phyloP scores from a whole-genome alignment of 176 grass and related monocot species.

The Carex myosuroides region DNA sequence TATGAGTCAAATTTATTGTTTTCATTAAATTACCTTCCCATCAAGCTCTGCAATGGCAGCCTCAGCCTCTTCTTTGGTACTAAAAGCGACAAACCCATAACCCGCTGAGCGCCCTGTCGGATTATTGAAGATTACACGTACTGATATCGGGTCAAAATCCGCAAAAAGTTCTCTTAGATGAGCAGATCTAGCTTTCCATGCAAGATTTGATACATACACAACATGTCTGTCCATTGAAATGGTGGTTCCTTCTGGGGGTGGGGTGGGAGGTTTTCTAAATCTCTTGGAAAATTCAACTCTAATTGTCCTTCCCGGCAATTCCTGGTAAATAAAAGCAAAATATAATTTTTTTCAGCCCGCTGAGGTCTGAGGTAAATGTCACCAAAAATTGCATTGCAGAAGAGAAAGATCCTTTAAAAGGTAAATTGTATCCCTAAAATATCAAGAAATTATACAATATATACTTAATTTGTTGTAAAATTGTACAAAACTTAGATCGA shows the following conservation, averaged over 20 bases:
- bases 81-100: slow-evolving; percentile 88
- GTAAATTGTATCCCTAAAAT: neutral
- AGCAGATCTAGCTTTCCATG: slow-evolving; percentile 68
- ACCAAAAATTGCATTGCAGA: neutral
- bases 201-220: slow-evolving; percentile 91
- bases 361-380: neutral
- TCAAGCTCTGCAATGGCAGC: slow-evolving; percentile 67
- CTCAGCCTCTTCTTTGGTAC: slow-evolving; percentile 65
- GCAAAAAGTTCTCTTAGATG: slow-evolving; percentile 70
- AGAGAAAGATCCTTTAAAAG: neutral
- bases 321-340: slow-evolving; percentile 33
- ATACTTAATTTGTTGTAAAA: neutral
- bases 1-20: neutral
- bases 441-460: neutral
- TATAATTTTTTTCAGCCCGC: neutral
- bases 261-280: slow-evolving; percentile 62
- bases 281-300: slow-evolving; percentile 74
- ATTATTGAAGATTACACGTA: slow-evolving; percentile 57
- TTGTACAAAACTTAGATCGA: neutral
- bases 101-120: slow-evolving; percentile 48
- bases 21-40: slow-evolving; percentile 56
- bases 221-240: slow-evolving; percentile 29
- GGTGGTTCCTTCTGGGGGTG: slow-evolving; percentile 32
- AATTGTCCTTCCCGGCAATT: slow-evolving; percentile 58
- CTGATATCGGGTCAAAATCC: slow-evolving; percentile 50